Conservation (phyloP, 192 early-diverging fungal species). For the Spinellus fusiger region DNA sequence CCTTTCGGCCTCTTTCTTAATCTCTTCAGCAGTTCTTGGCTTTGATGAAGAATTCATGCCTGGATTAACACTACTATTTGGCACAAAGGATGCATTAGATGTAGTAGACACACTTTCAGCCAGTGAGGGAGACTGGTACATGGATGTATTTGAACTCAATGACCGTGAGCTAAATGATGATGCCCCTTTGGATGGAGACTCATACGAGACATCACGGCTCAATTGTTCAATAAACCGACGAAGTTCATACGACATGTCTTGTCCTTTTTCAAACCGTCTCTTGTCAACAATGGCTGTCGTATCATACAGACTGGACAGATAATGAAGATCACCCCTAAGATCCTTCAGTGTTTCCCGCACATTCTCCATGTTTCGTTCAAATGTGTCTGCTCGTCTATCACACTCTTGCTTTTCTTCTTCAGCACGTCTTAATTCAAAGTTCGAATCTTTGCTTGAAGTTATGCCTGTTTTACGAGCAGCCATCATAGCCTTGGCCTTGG, state of each 20-base stretch:
- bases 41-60: slow-evolving; percentile 1
- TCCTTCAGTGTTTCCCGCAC: slow-evolving; percentile 35
- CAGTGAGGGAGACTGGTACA: slow-evolving; percentile 4
- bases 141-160: not conserved
- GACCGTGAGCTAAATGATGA: slow-evolving; percentile 7
- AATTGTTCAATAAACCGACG: slow-evolving; percentile 43
- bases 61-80: not conserved
- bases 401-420: slow-evolving; percentile 44
- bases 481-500: slow-evolving; percentile 50
- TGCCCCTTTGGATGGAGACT: not conserved
- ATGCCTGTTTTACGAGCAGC: slow-evolving; percentile 43
- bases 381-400: slow-evolving; percentile 34
- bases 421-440: slow-evolving; percentile 23
- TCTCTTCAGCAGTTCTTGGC: slow-evolving; percentile 32
- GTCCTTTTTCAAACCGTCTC: slow-evolving; percentile 35
- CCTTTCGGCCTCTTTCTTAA: slow-evolving; percentile 33
- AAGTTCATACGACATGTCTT: slow-evolving; percentile 37
- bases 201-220: slow-evolving; percentile 9
- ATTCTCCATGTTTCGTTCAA: slow-evolving; percentile 39
- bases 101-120: not conserved
- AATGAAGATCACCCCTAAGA: slow-evolving; percentile 30
- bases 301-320: slow-evolving; percentile 9
- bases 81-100: not conserved
- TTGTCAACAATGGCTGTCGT: slow-evolving; percentile 12
- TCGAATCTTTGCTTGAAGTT: slow-evolving; percentile 21